Evolutionary conservation across 139 green algal species (phyloP), one percentile per base, ranked within the genome.

Genomic region (Limnomonas spitsbergensis): DNA sequence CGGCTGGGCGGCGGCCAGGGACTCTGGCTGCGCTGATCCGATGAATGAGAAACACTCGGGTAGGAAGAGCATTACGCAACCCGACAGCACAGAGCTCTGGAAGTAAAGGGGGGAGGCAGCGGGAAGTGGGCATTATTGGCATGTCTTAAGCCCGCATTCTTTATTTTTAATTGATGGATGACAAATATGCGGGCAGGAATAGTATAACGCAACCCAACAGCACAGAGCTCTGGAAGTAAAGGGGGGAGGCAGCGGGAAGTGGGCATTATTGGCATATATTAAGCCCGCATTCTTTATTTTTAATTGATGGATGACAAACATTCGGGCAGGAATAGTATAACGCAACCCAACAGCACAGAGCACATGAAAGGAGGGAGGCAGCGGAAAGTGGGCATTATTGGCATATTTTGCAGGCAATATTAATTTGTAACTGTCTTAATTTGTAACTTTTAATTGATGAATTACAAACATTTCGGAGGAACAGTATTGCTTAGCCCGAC

Each of bases 41-140:
- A 99, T 92, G 81, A 97, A 98, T 4, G 88, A 89, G 81, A 94
- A 97, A 79, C 92, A 96, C 83, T 99, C 95, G 29, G 95, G 95
- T 2, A 99, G 88, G 81, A 96, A 97, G n/a, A 99, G 83, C 81
- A 97, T 91, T 1, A 27, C 37, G 67, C 82, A 91, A 2, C 88
- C 88, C 1, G 54, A 38, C 0, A 32, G 66, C 1, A 14, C 72
- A 1, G 91, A 90, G 0, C 86, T 74, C 84, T 92, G 83, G 14
- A 32, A 29, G 29, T 72, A 37, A 37, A 37, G 27, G 29, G n/a
- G n/a, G n/a, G n/a, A n/a, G n/a, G n/a, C n/a, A n/a, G n/a, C n/a
- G n/a, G n/a, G n/a, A n/a, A n/a, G n/a, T n/a, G n/a, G n/a, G n/a
- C n/a, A n/a, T n/a, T n/a, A n/a, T n/a, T n/a, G n/a, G n/a, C n/a